Percentiles rank a stretch among this genome's conserved stretches.
These are phyloP conservation scores for Oligophagozyma castellii DNA, from an alignment of 1,139 yeast species.

Conservation along the genomic window DNA sequence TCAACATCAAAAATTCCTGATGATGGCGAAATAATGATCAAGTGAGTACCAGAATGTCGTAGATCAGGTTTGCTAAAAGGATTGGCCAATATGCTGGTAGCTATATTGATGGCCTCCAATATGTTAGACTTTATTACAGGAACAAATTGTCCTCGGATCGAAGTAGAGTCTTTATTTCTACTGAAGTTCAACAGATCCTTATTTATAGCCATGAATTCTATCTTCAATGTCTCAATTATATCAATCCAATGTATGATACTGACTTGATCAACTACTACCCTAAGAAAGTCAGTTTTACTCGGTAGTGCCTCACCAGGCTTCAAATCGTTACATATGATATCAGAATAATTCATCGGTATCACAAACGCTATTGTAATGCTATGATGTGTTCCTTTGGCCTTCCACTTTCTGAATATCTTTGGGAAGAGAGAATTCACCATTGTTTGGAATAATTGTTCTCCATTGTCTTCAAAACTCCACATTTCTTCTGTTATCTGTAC, in stretches of 20 bases:
- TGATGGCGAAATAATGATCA: slow-evolving; percentile 80
- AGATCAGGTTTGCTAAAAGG: slow-evolving; percentile 78
- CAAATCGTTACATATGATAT: slow-evolving; percentile 39
- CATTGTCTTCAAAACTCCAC: slow-evolving; percentile 98
- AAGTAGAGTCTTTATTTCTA: slow-evolving; percentile 25
- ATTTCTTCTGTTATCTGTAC: slow-evolving; percentile 87
- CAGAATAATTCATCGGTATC: slow-evolving; percentile 54
- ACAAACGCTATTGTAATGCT: slow-evolving; percentile 83
- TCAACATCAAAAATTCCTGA: slow-evolving; percentile 91
- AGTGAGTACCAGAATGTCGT: slow-evolving; percentile 75
- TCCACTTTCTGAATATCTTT: slow-evolving; percentile 78
- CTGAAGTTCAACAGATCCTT: slow-evolving; percentile 49
- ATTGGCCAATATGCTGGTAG: slow-evolving; percentile 65
- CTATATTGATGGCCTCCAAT: slow-evolving; percentile 75
- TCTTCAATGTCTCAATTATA: slow-evolving; percentile 75
- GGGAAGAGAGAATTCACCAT: slow-evolving; percentile 86
- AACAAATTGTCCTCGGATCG: slow-evolving; percentile 44
- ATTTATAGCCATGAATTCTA: slow-evolving; percentile 75
- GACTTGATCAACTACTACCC: slow-evolving; percentile 93
- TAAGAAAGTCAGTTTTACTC: slow-evolving; percentile 62
- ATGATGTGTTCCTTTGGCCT: slow-evolving; percentile 77
- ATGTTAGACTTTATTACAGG: slow-evolving; percentile 87
- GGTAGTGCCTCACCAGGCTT: slow-evolving; percentile 62
- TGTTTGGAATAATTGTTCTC: slow-evolving; percentile 87
- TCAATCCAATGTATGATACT: slow-evolving; percentile 79